phyloP scores from a whole-genome alignment of 2,329 filamentous ascomycete genomes.

The Diplocarpon rosae region DNA sequence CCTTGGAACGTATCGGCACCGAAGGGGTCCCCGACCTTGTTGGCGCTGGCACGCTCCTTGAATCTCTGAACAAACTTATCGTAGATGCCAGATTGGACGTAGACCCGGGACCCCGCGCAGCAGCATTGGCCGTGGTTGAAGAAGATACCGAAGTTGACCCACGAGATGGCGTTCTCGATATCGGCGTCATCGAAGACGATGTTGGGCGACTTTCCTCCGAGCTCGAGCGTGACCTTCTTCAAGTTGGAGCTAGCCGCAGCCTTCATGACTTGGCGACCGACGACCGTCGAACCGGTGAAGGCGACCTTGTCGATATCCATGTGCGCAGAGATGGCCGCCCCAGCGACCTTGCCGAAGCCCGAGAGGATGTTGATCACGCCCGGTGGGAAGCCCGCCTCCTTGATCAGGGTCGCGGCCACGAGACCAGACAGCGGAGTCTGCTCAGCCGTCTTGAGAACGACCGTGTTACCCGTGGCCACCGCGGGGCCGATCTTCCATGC shows the following conservation, averaged over 20 bases:
- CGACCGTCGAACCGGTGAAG: constrained; percentile 53
- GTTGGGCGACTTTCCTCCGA: constrained; percentile 52
- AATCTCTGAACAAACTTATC: constrained; percentile 58
- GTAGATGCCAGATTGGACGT: constrained; percentile 60
- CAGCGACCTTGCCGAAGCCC: constrained; percentile 56
- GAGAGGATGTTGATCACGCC: constrained; percentile 55
- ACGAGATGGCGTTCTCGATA: constrained; percentile 50
- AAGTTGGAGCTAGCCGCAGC: constrained; percentile 50
- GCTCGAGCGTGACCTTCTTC: constrained; percentile 54
- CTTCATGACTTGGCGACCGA: constrained; percentile 54
- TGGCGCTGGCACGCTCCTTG: constrained; percentile 51
- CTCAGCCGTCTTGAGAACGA: constrained; percentile 51
- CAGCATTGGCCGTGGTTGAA: constrained; percentile 34
- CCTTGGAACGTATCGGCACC: constrained; percentile 56
- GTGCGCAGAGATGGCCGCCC: constrained; percentile 51
- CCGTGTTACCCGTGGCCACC: constrained; percentile 46
- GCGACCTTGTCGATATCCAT: constrained; percentile 58
- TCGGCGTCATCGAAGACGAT: constrained; percentile 52
- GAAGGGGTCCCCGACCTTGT: constrained; percentile 60
- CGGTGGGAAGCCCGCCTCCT: constrained; percentile 54
- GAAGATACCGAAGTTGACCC: constrained; percentile 42
- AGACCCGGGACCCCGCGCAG: constrained; percentile 55
- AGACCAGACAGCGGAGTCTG: constrained; percentile 50
- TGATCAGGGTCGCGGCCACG: constrained; percentile 41
- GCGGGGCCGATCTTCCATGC: constrained; percentile 56